These are phyloP conservation scores for Diutina ranongensis DNA, from an alignment of 1,139 yeast species.

Conservation along the genomic window DNA sequence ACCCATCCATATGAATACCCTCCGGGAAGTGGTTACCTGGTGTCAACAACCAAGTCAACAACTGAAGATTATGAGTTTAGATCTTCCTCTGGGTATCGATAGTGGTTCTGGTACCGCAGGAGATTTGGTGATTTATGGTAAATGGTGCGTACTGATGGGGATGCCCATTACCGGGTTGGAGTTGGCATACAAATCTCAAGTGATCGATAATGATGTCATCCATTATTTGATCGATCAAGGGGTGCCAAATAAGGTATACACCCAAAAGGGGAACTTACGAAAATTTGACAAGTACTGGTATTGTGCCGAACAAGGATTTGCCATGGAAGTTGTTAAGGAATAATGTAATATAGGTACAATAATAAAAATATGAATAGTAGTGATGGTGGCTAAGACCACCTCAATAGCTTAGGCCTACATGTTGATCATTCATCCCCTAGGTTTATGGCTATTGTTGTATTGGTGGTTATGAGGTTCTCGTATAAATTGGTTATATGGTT, in stretches of 20 bases:
- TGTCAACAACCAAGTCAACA: constrained; percentile 41
- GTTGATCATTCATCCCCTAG: too few relatives aligned
- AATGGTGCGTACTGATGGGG: constrained; percentile 60
- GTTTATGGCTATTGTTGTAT: too few relatives aligned
- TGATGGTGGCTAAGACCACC: too few relatives aligned
- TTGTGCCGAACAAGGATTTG: constrained; percentile 19
- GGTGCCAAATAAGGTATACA: constrained; percentile 42
- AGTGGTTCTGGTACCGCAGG: constrained; percentile 64
- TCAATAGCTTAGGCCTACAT: too few relatives aligned
- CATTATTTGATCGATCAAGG: constrained; percentile 71
- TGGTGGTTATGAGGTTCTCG: too few relatives aligned
- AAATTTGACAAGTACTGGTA: constrained; percentile 36
- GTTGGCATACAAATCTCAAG: constrained; percentile 36
- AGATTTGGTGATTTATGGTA: constrained; percentile 21
- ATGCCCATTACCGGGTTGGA: constrained; percentile 60
- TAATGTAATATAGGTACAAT: background rate
- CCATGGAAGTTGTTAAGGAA: background rate
- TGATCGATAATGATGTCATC: constrained; percentile 20
- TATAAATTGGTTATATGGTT: too few relatives aligned
- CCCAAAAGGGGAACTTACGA: constrained; percentile 27
- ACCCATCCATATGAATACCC: constrained; percentile 20
- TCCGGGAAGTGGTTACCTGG: constrained; percentile 44
- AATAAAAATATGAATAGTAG: too few relatives aligned
- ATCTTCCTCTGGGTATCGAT: constrained; percentile 77
- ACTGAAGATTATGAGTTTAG: constrained; percentile 54